These are phyloP conservation scores for Cyclostephanos tholiformis DNA, from an alignment of 108 stramenopile genomes.

Conservation along the genomic window DNA sequence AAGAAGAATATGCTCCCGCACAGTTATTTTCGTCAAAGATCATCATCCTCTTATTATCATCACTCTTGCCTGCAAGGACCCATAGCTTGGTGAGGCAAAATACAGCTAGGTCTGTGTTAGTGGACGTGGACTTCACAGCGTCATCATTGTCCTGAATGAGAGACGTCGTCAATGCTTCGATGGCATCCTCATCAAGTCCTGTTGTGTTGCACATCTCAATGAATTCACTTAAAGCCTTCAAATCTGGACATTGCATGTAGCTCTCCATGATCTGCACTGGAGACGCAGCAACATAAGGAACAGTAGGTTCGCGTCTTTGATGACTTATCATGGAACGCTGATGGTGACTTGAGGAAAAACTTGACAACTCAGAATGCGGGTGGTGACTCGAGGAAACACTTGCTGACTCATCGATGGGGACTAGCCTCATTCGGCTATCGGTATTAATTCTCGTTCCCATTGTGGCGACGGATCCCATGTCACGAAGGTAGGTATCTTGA, in stretches of 20 bases:
- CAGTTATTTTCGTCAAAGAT: slow-evolving; percentile 18
- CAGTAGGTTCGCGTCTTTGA: no score
- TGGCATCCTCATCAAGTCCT: slow-evolving; percentile 28
- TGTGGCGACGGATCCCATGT: neutral
- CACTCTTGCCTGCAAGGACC: slow-evolving; percentile 37
- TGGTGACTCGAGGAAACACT: no score
- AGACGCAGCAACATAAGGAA: slow-evolving; percentile 16
- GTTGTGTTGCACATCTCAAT: slow-evolving; percentile 16
- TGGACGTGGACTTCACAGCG: slow-evolving; percentile 1
- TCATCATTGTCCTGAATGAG: slow-evolving; percentile 26
- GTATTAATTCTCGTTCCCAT: neutral
- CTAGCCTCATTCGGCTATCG: no score
- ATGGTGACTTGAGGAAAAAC: no score
- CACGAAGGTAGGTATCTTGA: neutral
- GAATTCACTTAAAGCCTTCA: slow-evolving; percentile 28
- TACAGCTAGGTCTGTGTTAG: slow-evolving; percentile 24
- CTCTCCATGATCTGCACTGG: slow-evolving; percentile 11
- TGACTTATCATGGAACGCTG: no score
- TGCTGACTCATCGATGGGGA: no score
- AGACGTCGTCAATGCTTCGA: slow-evolving; percentile 26
- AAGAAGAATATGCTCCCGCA: neutral
- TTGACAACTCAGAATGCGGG: no score
- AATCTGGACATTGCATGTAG: slow-evolving; percentile 20
- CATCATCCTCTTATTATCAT: slow-evolving; percentile 34
- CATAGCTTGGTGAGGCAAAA: slow-evolving; percentile 38